These are phyloP conservation scores for Lophiotrema nucula DNA, from an alignment of 495 filamentous ascomycete species.

Conservation along the genomic window DNA sequence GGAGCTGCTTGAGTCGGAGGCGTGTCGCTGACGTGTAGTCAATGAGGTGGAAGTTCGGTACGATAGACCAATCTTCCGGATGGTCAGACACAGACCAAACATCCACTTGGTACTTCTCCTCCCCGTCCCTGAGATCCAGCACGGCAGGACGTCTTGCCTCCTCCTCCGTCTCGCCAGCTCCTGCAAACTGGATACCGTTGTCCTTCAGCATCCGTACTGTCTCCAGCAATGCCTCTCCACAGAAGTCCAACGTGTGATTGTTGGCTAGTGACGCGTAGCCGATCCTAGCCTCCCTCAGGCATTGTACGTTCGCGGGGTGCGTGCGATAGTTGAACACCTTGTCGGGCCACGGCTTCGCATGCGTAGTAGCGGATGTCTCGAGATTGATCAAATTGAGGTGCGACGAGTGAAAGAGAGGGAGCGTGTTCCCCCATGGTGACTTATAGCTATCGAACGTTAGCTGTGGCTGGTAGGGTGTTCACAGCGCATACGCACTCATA, in stretches of 20 bases:
- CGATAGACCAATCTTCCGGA: constrained; percentile 30
- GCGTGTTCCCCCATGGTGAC: too few species aligned
- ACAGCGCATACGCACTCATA: too few species aligned
- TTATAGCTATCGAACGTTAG: too few species aligned
- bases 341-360: constrained; percentile 40
- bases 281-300: constrained; percentile 37
- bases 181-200: constrained; percentile 34
- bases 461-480: too few species aligned
- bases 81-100: constrained; percentile 32
- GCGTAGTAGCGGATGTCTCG: constrained; percentile 45
- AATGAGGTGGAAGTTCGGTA: too few species aligned
- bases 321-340: constrained; percentile 49
- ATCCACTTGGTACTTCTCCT: constrained; percentile 10
- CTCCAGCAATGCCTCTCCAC: constrained; percentile 40
- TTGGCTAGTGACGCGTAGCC: constrained; percentile 45
- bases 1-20: too few species aligned
- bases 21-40: too few species aligned
- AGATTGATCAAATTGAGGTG: too few species aligned
- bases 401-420: too few species aligned
- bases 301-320: constrained; percentile 44
- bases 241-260: constrained; percentile 47
- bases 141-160: constrained; percentile 40
- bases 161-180: constrained; percentile 37
- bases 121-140: constrained; percentile 18
- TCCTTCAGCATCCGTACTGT: constrained; percentile 37